phyloP scores from a whole-genome alignment of 495 filamentous ascomycete genomes.

The Daldinia childiae region DNA sequence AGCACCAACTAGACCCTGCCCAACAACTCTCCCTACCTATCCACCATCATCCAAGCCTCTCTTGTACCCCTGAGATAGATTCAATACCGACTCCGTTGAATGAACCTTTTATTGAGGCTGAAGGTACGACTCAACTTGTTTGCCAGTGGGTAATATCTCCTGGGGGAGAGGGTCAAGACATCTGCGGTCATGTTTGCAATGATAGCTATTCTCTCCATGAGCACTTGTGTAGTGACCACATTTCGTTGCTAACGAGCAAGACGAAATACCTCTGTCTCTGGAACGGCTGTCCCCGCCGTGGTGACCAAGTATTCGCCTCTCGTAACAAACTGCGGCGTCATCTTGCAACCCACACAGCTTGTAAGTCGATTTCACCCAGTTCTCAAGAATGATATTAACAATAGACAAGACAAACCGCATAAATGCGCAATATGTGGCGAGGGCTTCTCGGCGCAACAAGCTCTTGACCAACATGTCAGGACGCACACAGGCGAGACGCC shows the following conservation, averaged over 20 bases:
- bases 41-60: slow-evolving; percentile 23
- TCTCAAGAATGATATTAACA: slow-evolving; percentile 16
- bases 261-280: slow-evolving; percentile 58
- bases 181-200: slow-evolving; percentile 39
- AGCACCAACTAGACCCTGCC: slow-evolving; percentile 2
- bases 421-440: slow-evolving; percentile 63
- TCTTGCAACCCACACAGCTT: slow-evolving; percentile 69
- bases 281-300: slow-evolving; percentile 55
- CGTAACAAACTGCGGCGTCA: slow-evolving; percentile 70
- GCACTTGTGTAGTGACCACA: slow-evolving; percentile 54
- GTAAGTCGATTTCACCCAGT: slow-evolving; percentile 53
- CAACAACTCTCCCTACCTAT: slow-evolving; percentile 14
- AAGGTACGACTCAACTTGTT: slow-evolving; percentile 16
- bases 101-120: slow-evolving; percentile 9
- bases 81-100: slow-evolving; percentile 9
- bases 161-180: slow-evolving; percentile 17
- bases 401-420: slow-evolving; percentile 63
- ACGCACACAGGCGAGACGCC: slow-evolving; percentile 72
- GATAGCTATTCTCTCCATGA: slow-evolving; percentile 47
- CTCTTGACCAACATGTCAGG: slow-evolving; percentile 67
- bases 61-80: slow-evolving; percentile 17
- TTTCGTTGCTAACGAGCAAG: slow-evolving; percentile 50
- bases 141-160: slow-evolving; percentile 49
- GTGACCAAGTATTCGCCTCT: slow-evolving; percentile 54
- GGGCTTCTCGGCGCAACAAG: slow-evolving; percentile 67